These are phyloP conservation scores for Trichoderma pleuroti DNA, from an alignment of 2,329 filamentous ascomycete species.

Conservation along the genomic window DNA sequence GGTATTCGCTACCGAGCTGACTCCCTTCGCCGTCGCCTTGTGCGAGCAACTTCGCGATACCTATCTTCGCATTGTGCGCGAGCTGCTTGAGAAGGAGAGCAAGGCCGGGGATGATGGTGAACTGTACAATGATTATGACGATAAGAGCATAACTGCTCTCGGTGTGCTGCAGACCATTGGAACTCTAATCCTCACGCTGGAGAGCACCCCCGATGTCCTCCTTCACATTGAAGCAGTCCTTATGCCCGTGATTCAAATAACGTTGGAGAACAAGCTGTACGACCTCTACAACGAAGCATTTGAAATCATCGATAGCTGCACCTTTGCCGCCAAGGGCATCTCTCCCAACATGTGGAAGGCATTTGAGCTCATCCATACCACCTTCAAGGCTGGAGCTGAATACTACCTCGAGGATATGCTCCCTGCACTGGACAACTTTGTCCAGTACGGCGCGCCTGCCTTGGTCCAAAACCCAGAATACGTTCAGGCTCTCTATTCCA, in stretches of 20 bases:
- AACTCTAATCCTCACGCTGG: slow-evolving; percentile 90
- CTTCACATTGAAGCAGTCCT: slow-evolving; percentile 91
- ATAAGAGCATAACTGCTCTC: slow-evolving; percentile 96
- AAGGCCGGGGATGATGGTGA: slow-evolving; percentile 73
- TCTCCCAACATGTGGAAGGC: slow-evolving; percentile 98
- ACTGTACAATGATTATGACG: slow-evolving; percentile 87
- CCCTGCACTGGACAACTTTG: slow-evolving; percentile 94
- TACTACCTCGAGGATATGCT: slow-evolving; percentile 99
- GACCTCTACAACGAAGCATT: slow-evolving; percentile 93
- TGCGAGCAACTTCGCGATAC: slow-evolving; percentile 96
- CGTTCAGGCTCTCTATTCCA: slow-evolving; percentile 81
- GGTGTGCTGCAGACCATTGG: slow-evolving; percentile 97
- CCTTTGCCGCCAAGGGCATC: slow-evolving; percentile 93
- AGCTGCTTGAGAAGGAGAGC: slow-evolving; percentile 83
- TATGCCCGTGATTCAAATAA: slow-evolving; percentile 96
- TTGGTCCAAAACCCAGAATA: slow-evolving; percentile 82
- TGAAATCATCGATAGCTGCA: slow-evolving; percentile 99
- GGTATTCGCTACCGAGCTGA: slow-evolving; percentile 94
- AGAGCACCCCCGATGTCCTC: slow-evolving; percentile 94
- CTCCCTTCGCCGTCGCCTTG: slow-evolving; percentile 91
- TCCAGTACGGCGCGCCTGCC: slow-evolving; percentile 81
- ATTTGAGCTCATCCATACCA: slow-evolving; percentile 93
- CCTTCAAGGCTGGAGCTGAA: slow-evolving; percentile 95
- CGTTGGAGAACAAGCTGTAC: slow-evolving; percentile 95
- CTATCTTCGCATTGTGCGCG: slow-evolving; percentile 87